A percentile compares a stretch with the other conserved stretches of the same genome.
Conservation (phyloP, 1,284 basidiomycete genomes). For the Irpex sp. region DNA sequence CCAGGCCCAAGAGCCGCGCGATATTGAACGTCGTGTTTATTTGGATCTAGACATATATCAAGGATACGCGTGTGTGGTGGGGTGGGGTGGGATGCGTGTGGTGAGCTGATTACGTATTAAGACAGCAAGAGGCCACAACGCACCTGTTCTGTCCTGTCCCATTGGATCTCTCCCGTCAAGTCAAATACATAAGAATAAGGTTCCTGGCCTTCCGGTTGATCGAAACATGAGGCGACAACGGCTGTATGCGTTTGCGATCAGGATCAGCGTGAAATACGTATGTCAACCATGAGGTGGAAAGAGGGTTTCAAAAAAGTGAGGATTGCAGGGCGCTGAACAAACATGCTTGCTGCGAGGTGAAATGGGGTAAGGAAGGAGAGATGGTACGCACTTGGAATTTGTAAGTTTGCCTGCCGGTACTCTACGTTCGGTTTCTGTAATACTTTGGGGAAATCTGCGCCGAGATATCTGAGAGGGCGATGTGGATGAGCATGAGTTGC, state of each 20-base stretch:
- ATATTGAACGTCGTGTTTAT: conserved; percentile 76
- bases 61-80: conserved; percentile 7
- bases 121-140: conserved; percentile 15
- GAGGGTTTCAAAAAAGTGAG: background rate
- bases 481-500: background rate
- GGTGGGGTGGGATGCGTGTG: too few species aligned
- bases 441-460: conserved; percentile 69
- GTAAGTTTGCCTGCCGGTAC: conserved; percentile 82
- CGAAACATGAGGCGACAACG: conserved; percentile 61
- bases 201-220: conserved; percentile 60
- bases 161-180: conserved; percentile 76
- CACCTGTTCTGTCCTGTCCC: conserved; percentile 77
- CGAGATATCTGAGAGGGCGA: conserved; percentile 65
- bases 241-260: conserved; percentile 34
- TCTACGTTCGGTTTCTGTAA: conserved; percentile 68
- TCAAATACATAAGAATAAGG: conserved; percentile 78
- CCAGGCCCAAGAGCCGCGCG: conserved; percentile 63
- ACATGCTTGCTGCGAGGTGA: conserved; percentile 3
- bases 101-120: background rate
- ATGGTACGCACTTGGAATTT: conserved; percentile 53
- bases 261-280: background rate
- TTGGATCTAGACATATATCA: conserved; percentile 50
- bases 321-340: background rate
- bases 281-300: background rate
- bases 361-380: background rate